Evolutionary conservation across 768 basidiomycete species (phyloP).

Genomic region (Suillus subluteus): DNA sequence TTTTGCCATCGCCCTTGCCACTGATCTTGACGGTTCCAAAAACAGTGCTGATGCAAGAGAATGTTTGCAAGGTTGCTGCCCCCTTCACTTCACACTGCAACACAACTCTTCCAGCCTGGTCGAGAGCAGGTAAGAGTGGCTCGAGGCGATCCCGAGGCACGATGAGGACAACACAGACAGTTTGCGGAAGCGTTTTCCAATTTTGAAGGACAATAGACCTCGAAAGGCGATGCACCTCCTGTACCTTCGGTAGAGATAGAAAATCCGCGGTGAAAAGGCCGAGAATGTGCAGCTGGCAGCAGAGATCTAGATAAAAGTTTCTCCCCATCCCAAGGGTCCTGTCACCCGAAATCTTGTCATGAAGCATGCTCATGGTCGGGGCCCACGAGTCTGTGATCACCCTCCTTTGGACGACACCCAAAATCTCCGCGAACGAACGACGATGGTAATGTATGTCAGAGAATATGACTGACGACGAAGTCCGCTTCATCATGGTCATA

Average conservation of each 20-base stretch:
- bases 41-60: conserved; percentile 25
- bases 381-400: conserved; percentile 24
- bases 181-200: conserved; percentile 33
- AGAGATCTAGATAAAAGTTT: conserved; percentile 50
- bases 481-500: no score
- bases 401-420: no score
- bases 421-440: no score
- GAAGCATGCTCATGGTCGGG: conserved; percentile 40
- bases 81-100: conserved; percentile 28
- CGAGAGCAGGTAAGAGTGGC: conserved; percentile 27
- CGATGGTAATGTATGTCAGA: no score
- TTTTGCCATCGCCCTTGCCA: conserved; percentile 22
- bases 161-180: conserved; percentile 35
- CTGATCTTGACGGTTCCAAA: conserved; percentile 23
- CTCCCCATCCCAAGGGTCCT: conserved; percentile 27
- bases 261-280: conserved; percentile 38
- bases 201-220: conserved; percentile 30
- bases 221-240: conserved; percentile 11
- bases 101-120: conserved; percentile 18
- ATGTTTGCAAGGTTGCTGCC: conserved; percentile 14
- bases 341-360: conserved; percentile 19
- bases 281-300: conserved; percentile 44
- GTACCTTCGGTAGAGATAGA: conserved; percentile 20
- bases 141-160: conserved; percentile 34
- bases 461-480: no score